These are phyloP conservation scores for Colletotrichum sp. DNA, from an alignment of 2,329 filamentous ascomycete species.

Conservation along the genomic window DNA sequence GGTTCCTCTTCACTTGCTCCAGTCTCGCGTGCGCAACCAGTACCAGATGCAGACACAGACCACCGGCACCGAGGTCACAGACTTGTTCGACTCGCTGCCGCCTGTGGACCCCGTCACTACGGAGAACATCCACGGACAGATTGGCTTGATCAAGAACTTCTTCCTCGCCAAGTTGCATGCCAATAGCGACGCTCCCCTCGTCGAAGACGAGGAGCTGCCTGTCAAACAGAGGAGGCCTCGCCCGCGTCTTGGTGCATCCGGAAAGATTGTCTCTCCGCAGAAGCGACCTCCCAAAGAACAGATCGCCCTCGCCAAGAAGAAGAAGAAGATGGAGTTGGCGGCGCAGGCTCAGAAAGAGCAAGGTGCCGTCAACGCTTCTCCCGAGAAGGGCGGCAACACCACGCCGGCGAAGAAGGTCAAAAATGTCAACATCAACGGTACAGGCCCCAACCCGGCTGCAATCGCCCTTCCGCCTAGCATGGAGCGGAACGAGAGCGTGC, in stretches of 20 bases:
- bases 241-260: conserved; percentile 71
- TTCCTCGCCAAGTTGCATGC: conserved; percentile 88
- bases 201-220: conserved; percentile 95
- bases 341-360: conserved; percentile 59
- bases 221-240: conserved; percentile 83
- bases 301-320: conserved; percentile 84
- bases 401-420: conserved; percentile 61
- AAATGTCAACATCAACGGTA: conserved; percentile 40
- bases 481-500: conserved; percentile 64
- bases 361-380: conserved; percentile 35
- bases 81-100: conserved; percentile 71
- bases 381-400: conserved; percentile 40
- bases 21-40: conserved; percentile 85
- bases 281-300: conserved; percentile 85
- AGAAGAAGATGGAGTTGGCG: conserved; percentile 72
- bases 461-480: conserved; percentile 51
- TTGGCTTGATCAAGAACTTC: conserved; percentile 89
- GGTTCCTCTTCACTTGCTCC: conserved; percentile 91
- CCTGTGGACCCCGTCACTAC: conserved; percentile 79
- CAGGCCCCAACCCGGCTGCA: conserved; percentile 42
- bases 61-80: conserved; percentile 56
- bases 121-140: conserved; percentile 78
- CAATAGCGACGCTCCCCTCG: conserved; percentile 72
- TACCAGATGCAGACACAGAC: conserved; percentile 77
- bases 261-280: conserved; percentile 85